phyloP scores from a whole-genome alignment of 352 stramenopile species.

The Globisporangium cylindrosporum region DNA sequence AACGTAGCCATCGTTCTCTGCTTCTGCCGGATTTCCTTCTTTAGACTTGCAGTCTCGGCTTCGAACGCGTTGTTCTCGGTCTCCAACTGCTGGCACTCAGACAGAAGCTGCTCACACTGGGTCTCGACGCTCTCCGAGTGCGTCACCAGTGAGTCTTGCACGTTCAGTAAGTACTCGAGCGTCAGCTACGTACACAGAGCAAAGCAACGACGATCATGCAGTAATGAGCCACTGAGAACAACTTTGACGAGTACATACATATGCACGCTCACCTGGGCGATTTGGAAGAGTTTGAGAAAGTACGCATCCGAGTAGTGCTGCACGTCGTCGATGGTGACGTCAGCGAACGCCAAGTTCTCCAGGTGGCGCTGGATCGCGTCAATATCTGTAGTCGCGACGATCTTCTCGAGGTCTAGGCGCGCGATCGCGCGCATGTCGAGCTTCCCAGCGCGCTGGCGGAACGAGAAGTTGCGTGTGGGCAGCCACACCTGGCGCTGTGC shows the following conservation, averaged over 20 bases:
- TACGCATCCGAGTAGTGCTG: slow-evolving; percentile 84
- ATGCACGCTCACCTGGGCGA: slow-evolving; percentile 49
- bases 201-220: background rate
- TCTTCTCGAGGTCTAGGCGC: slow-evolving; percentile 63
- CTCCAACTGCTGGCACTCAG: slow-evolving; percentile 63
- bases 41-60: slow-evolving; percentile 54
- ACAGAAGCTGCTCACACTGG: slow-evolving; percentile 60
- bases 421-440: slow-evolving; percentile 71
- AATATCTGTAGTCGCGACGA: slow-evolving; percentile 74
- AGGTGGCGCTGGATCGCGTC: slow-evolving; percentile 72
- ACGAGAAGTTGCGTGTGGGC: slow-evolving; percentile 67
- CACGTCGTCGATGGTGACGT: slow-evolving; percentile 80
- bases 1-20: slow-evolving; percentile 80
- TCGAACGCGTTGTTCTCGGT: slow-evolving; percentile 60
- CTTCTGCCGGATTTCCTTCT: slow-evolving; percentile 78
- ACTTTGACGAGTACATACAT: background rate
- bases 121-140: slow-evolving; percentile 65
- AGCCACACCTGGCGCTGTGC: slow-evolving; percentile 55
- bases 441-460: slow-evolving; percentile 71
- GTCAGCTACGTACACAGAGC: slow-evolving; percentile 43
- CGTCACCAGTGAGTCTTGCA: slow-evolving; percentile 74
- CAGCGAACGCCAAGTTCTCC: slow-evolving; percentile 79
- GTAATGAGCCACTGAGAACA: background rate
- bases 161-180: slow-evolving; percentile 79
- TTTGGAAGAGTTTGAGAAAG: slow-evolving; percentile 86